Percentiles rank a stretch among this genome's conserved stretches.
Evolutionary conservation across 352 stramenopile species (phyloP).

Genomic region (Phytopythium ostracodes): DNA sequence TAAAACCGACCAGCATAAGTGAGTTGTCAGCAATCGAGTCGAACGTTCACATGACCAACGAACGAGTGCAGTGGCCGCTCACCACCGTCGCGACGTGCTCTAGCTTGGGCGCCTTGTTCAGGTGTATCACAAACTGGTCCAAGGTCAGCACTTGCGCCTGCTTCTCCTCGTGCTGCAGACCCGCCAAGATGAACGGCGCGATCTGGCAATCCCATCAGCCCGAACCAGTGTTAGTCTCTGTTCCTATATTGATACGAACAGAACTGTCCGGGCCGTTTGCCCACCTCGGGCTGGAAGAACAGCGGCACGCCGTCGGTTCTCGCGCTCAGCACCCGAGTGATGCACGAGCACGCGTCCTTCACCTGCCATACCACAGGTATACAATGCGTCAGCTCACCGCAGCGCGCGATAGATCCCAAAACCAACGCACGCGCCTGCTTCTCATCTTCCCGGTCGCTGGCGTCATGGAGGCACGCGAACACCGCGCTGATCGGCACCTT

Average conservation of each 20-base stretch:
- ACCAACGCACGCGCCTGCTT: slow-evolving; percentile 37
- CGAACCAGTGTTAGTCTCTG: not conserved
- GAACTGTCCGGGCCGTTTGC: slow-evolving; percentile 1
- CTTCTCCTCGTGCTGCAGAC: slow-evolving; percentile 58
- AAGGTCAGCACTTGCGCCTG: slow-evolving; percentile 54
- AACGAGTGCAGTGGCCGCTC: not conserved
- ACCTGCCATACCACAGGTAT: slow-evolving; percentile 29
- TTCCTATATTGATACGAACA: slow-evolving; percentile 4
- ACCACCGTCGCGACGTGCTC: slow-evolving; percentile 56
- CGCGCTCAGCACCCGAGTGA: slow-evolving; percentile 67
- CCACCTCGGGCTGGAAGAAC: slow-evolving; percentile 74
- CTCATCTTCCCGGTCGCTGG: slow-evolving; percentile 51
- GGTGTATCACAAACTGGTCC: slow-evolving; percentile 68
- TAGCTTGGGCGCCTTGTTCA: slow-evolving; percentile 41
- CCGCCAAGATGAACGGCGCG: slow-evolving; percentile 67
- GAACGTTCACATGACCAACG: not conserved
- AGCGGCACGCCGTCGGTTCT: slow-evolving; percentile 41
- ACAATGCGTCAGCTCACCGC: not conserved
- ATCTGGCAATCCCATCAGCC: slow-evolving; percentile 33
- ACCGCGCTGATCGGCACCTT: slow-evolving; percentile 61
- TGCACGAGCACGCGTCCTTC: slow-evolving; percentile 64
- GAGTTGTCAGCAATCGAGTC: not conserved
- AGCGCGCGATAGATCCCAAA: not conserved
- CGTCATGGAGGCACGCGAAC: slow-evolving; percentile 74
- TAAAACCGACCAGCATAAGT: not conserved